Percentiles rank a stretch among this genome's conserved stretches.
These are phyloP conservation scores for Albugo laibachii DNA, from an alignment of 352 stramenopile genomes.

Conservation along the genomic window DNA sequence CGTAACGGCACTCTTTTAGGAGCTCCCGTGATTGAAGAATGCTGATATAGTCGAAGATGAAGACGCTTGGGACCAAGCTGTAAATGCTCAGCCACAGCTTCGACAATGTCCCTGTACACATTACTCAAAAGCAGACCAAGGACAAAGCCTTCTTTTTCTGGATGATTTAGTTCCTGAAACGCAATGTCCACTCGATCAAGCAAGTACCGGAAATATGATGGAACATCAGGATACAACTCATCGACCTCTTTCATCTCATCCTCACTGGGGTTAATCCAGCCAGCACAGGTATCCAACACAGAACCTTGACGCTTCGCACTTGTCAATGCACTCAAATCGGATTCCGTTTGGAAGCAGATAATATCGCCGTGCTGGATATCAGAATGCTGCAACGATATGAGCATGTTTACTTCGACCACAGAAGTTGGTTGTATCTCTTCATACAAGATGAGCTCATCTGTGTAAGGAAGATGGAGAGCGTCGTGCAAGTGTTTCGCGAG, in stretches of 20 bases:
- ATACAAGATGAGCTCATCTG: conserved; percentile 37
- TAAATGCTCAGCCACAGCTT: conserved; percentile 24
- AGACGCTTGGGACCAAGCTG: conserved; percentile 19
- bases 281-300: background rate
- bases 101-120: conserved; percentile 53
- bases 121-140: conserved; percentile 45
- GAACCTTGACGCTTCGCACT: conserved; percentile 10
- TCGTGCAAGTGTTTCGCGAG: conserved; percentile 28
- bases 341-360: conserved; percentile 49
- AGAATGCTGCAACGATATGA: conserved; percentile 15
- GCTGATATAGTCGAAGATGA: conserved; percentile 61
- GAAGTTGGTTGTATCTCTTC: conserved; percentile 54
- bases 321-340: conserved; percentile 13
- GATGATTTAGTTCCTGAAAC: conserved; percentile 20
- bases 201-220: conserved; percentile 65
- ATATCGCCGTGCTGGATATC: conserved; percentile 77
- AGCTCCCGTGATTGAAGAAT: conserved; percentile 37
- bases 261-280: background rate
- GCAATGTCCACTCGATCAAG: conserved; percentile 59
- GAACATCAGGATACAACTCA: conserved; percentile 35
- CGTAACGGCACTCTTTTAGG: conserved; percentile 49
- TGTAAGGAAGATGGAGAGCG: conserved; percentile 23
- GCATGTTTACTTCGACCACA: conserved; percentile 34
- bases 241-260: conserved; percentile 7
- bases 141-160: conserved; percentile 19